Base-by-base conservation (phyloP, 768 basidiomycete species). In the Suillus cothurnatus region DNA sequence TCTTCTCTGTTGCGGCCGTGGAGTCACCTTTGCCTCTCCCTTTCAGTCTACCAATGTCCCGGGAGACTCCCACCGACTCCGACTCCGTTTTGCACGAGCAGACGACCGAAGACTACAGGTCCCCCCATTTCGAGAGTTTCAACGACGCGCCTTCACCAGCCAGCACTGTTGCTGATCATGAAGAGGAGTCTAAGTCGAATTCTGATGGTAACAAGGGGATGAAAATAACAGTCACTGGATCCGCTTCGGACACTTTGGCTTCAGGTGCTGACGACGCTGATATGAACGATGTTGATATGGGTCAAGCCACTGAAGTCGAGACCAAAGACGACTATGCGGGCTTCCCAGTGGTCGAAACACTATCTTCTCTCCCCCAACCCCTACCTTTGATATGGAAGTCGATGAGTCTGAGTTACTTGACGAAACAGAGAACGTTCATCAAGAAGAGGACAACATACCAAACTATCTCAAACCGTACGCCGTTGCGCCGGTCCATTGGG, bases 401-500 rank as follows among this genome's bases (percentile, higher is more conserved):
- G 39, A 59, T 14, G 58, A 41, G 5, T 59, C 39, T 11, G 58
- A 59, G 28, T 59, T 59, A 31, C 28, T 14, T 31, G 19, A 43
- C 19, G 72, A 77, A 19, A 83, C 84, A 61, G 81, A 84, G 15
- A 78, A 79, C 41, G 69, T 75, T 41, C 73, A 76, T 8, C 73
- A 76, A 5, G 76, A 76, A 31, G 80, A 76, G 26, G 74, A 68
- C n/a, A 78, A 74, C 1, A 79, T 80, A 17, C 85, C 85, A 3
- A 81, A 81, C 19, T 88, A 93, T 68, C 80, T 93, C 34, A 84
- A 82, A 61, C 84, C 87, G 0, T 94, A 86, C 65, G 89, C 91
- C 15, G 90, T 91, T 21, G 86, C 89, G 7, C 88, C 86, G 0
- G 83, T 93, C 6, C 82, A 88, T 28, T 92, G 91, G 90, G 83